These are phyloP conservation scores for Trametes elegans DNA, from an alignment of 768 basidiomycete genomes.

Conservation along the genomic window DNA sequence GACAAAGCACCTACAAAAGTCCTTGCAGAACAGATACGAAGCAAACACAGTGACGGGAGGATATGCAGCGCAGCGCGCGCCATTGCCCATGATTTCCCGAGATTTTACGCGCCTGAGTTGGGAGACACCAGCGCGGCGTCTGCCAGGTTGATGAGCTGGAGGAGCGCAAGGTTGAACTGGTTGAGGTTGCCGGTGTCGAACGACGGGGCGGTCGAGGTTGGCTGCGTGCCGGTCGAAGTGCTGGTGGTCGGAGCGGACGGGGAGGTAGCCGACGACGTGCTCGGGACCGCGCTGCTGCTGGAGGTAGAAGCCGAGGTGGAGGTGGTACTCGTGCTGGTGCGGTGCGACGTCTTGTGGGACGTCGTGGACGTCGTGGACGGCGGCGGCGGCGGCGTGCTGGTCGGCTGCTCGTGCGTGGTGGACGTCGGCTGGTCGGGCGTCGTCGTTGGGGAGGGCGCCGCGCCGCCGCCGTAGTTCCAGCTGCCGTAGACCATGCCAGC, in stretches of 20 bases:
- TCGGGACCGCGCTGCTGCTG: conserved; percentile 7
- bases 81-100: neutral
- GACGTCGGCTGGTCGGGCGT: conserved; percentile 9
- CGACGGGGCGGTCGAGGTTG: conserved; percentile 13
- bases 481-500: conserved; percentile 56
- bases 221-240: conserved; percentile 11
- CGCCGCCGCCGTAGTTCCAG: conserved; percentile 52
- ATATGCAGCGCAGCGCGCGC: neutral
- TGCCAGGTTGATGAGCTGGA: conserved; percentile 18
- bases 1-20: too few species aligned
- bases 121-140: conserved; percentile 1
- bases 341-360: conserved; percentile 6
- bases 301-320: conserved; percentile 8
- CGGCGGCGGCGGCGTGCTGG: conserved; percentile 3
- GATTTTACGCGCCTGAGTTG: neutral
- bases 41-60: neutral
- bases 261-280: neutral
- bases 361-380: conserved; percentile 9
- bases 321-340: conserved; percentile 1
- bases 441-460: conserved; percentile 17
- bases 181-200: conserved; percentile 19
- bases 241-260: neutral
- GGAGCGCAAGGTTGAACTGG: conserved; percentile 24
- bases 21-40: too few species aligned
- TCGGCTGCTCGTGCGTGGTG: conserved; percentile 7